phyloP scores from a whole-genome alignment of 129 eudicot species.

The Chrysanthemum lavandulifolium region DNA sequence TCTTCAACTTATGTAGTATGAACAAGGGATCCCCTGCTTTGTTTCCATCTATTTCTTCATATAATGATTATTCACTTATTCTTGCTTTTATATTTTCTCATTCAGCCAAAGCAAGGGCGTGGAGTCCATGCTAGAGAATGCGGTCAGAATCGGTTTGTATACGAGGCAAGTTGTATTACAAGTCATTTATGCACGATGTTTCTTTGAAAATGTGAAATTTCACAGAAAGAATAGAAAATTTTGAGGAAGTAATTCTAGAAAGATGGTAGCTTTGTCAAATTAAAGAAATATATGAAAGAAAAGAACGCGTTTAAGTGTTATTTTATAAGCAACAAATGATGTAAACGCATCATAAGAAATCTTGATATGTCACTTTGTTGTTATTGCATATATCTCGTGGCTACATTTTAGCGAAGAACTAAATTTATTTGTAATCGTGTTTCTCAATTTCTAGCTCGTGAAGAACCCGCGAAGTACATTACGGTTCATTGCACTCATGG shows the following conservation, averaged over 20 bases:
- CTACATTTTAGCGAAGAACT: too few species aligned
- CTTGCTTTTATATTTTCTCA: conserved; percentile 5
- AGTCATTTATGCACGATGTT: too few species aligned
- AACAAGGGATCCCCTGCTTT: not conserved
- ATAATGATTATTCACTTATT: conserved; percentile 1
- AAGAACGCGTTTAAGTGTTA: too few species aligned
- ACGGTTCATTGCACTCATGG: too few species aligned
- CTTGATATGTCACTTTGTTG: too few species aligned
- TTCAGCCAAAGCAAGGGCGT: conserved; percentile 95
- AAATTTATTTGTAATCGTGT: too few species aligned
- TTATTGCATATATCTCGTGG: too few species aligned
- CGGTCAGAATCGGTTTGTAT: conserved; percentile 82
- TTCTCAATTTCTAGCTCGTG: too few species aligned
- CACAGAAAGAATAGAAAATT: conserved; percentile 1
- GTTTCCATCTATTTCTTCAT: conserved; percentile 9
- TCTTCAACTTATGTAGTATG: conserved; percentile 18
- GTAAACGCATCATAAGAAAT: too few species aligned
- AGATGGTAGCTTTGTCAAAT: not conserved
- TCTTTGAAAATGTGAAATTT: not conserved
- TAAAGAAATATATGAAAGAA: too few species aligned
- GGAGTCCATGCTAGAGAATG: conserved; percentile 97
- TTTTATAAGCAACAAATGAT: not conserved
- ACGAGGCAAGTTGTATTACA: conserved; percentile 55
- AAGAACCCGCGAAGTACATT: too few species aligned
- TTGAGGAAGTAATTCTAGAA: not conserved